A percentile compares a stretch with the other conserved stretches of the same genome.
Conservation (phyloP, 192 early-diverging fungal species). For the Entomortierella chlamydospora region DNA sequence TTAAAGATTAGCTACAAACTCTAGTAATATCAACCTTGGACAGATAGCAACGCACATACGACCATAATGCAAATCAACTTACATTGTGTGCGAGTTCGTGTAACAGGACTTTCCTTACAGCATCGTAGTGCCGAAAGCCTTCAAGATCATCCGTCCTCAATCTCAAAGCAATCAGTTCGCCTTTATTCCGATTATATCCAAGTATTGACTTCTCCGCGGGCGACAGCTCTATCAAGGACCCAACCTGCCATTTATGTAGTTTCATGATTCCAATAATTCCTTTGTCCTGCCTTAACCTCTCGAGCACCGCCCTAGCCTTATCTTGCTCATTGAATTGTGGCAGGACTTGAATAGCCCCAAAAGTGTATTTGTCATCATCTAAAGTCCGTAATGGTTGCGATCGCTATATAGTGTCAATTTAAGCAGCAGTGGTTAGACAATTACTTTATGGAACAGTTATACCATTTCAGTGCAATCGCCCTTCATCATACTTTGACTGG, state of each 20-base stretch:
- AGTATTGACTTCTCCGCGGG: conserved; percentile 75
- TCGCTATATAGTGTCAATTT: conserved; percentile 2
- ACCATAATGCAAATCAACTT: conserved; percentile 5
- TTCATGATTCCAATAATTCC: conserved; percentile 70
- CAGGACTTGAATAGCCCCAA: conserved; percentile 67
- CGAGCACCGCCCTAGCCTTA: conserved; percentile 68
- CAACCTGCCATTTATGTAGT: conserved; percentile 74
- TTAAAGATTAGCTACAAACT: too few relatives aligned
- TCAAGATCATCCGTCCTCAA: conserved; percentile 81
- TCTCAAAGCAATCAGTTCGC: conserved; percentile 78
- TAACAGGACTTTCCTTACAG: conserved; percentile 74
- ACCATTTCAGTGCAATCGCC: not conserved
- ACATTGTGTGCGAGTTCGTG: conserved; percentile 87
- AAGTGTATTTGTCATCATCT: conserved; percentile 65
- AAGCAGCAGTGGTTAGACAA: not conserved
- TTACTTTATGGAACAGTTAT: too few relatives aligned
- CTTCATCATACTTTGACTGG: conserved; percentile 20
- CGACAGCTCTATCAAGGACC: conserved; percentile 74
- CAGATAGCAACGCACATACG: not conserved
- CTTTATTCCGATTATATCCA: conserved; percentile 77
- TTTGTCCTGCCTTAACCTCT: conserved; percentile 73
- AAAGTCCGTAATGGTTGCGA: conserved; percentile 28
- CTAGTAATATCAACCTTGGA: too few relatives aligned
- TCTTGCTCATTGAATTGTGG: conserved; percentile 64
- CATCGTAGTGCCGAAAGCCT: conserved; percentile 80